Evolutionary conservation across 305 asterid genomes (phyloP).

Genomic region (Caryopteris hybrid): DNA sequence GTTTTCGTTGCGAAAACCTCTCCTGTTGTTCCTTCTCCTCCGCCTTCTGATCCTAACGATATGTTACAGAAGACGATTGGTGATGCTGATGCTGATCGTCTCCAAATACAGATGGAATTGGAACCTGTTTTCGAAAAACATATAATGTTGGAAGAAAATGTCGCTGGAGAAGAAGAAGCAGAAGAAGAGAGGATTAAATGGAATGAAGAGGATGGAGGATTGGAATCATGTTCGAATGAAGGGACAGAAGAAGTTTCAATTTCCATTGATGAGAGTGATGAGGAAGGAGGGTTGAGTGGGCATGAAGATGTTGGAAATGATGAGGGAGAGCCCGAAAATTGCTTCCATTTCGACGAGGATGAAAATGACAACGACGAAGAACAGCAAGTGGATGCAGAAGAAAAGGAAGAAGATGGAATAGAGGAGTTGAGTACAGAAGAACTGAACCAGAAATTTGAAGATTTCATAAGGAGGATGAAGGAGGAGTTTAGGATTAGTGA

Average conservation of each 20-base stretch:
- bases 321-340: no score
- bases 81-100: no score
- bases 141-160: neutral
- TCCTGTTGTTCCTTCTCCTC: neutral
- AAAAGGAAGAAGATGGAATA: neutral
- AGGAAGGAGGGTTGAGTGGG: neutral
- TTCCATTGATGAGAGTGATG: neutral
- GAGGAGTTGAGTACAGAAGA: slow-evolving; percentile 30
- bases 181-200: neutral
- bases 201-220: neutral
- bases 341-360: no score
- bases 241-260: neutral
- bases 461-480: slow-evolving; percentile 40
- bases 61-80: neutral
- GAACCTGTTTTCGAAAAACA: neutral
- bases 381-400: neutral
- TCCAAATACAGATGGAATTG: neutral
- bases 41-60: slow-evolving; percentile 19
- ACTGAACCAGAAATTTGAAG: slow-evolving; percentile 34
- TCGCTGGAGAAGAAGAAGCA: neutral
- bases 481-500: slow-evolving; percentile 28
- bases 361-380: neutral
- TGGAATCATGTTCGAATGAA: neutral
- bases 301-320: neutral
- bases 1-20: slow-evolving; percentile 44